Evolutionary conservation across 202 grass and related monocot species (phyloP).

Genomic region (Panicum hallii): DNA sequence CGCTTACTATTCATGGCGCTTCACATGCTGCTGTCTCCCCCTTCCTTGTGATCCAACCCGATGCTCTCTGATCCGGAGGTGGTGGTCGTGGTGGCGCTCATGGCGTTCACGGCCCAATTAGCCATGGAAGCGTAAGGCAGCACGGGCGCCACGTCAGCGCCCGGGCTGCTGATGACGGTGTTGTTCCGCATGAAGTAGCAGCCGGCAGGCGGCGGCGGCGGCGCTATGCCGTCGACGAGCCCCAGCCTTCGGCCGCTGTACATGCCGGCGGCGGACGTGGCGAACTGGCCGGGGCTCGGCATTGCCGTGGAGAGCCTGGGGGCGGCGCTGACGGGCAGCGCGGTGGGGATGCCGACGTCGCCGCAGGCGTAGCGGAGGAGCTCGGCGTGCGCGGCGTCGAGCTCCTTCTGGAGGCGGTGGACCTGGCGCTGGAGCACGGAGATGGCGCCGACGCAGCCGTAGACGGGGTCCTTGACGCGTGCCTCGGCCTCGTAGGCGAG

Average conservation of each 20-base stretch:
- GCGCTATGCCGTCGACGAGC: slow-evolving; percentile 28
- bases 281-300: slow-evolving; percentile 48
- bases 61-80: slow-evolving; percentile 69
- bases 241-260: slow-evolving; percentile 54
- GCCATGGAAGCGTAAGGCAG: slow-evolving; percentile 57
- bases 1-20: slow-evolving; percentile 46
- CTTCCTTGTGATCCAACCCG: slow-evolving; percentile 83
- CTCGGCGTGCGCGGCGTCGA: slow-evolving; percentile 82
- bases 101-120: slow-evolving; percentile 65
- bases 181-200: slow-evolving; percentile 57
- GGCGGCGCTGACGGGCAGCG: slow-evolving; percentile 51
- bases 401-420: slow-evolving; percentile 89
- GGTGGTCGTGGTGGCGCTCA: slow-evolving; percentile 57
- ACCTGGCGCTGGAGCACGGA: slow-evolving; percentile 88
- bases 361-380: slow-evolving; percentile 81
- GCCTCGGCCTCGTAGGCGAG: slow-evolving; percentile 91
- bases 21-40: slow-evolving; percentile 86
- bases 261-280: slow-evolving; percentile 21
- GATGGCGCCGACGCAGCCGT: slow-evolving; percentile 89
- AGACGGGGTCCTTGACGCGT: slow-evolving; percentile 81
- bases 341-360: slow-evolving; percentile 60
- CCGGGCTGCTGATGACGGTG: slow-evolving; percentile 5
- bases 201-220: slow-evolving; percentile 9
- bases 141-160: slow-evolving; percentile 45
- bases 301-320: slow-evolving; percentile 52